phyloP scores from a whole-genome alignment of 2,329 filamentous ascomycete species.

The Penicillium brasilianum region DNA sequence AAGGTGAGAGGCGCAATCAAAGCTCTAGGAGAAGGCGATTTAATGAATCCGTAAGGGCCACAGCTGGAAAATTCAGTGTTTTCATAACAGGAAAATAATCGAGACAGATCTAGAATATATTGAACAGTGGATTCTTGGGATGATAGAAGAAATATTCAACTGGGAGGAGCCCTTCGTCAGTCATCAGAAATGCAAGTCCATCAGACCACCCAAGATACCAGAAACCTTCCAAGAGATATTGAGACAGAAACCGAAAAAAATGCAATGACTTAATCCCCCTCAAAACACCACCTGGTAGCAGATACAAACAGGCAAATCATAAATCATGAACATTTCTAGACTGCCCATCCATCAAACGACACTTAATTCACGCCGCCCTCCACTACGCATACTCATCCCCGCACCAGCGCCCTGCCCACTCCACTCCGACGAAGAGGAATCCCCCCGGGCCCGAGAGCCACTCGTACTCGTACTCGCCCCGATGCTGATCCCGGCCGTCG shows the following conservation, averaged over 20 bases:
- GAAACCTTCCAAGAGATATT: too few relatives aligned
- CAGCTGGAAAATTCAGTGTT: too few relatives aligned
- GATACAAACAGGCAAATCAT: conserved; percentile 5
- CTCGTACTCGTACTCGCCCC: conserved; percentile 32
- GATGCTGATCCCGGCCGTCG: conserved; percentile 30
- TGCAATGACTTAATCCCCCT: neutral
- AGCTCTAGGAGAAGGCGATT: too few relatives aligned
- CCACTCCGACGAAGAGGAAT: conserved; percentile 34
- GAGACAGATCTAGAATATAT: too few relatives aligned
- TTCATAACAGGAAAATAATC: too few relatives aligned
- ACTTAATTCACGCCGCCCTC: conserved; percentile 37
- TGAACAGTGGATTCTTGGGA: too few relatives aligned
- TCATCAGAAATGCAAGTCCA: too few relatives aligned
- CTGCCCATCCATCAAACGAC: conserved; percentile 27
- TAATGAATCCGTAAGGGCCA: too few relatives aligned
- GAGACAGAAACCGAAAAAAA: neutral
- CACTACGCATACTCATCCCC: conserved; percentile 29
- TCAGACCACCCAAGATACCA: too few relatives aligned
- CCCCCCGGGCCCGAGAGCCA: conserved; percentile 27
- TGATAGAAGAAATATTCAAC: too few relatives aligned
- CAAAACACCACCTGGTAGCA: conserved; percentile 6
- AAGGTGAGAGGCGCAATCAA: too few relatives aligned
- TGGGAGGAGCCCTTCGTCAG: too few relatives aligned
- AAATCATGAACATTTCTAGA: conserved; percentile 4
- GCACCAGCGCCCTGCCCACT: conserved; percentile 21